Base-by-base conservation (phyloP, 2,329 filamentous ascomycete genomes). In the Hansfordia pulvinata region DNA sequence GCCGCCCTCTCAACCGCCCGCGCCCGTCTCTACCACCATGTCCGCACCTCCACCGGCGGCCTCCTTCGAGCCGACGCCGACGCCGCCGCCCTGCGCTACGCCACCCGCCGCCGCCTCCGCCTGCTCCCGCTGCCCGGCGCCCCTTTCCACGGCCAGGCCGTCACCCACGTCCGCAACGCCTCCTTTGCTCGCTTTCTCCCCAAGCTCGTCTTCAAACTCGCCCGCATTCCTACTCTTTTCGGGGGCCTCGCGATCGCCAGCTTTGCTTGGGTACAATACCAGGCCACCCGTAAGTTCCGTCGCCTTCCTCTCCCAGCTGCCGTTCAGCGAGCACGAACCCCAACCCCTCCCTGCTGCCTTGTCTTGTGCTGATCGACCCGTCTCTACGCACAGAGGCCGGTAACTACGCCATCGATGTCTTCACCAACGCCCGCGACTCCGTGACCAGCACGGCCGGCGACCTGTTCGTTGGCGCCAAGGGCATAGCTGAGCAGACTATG, bases 261-360 rank as follows among this genome's bases (percentile, higher is more conserved):
- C 3, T 58, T 92, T 32, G 85, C 85, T 15, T 98, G 93, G 67
- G 59, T 98, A 25, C 90, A 98, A 49, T 96, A 98, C 49, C 90
- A 98, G 54, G 88, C 90, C 35, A 75, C 77, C 30, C 81, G 81
- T 86, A 67, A 35, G 80, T 67, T 33, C 20, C 20, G 19, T 27
- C 2, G 20, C 8, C 10, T 28, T n/a, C n/a, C n/a, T n/a, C n/a
- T n/a, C n/a, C n/a, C n/a, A n/a, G n/a, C n/a, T n/a, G n/a, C n/a
- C n/a, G n/a, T n/a, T n/a, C n/a, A n/a, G n/a, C n/a, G n/a, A n/a
- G n/a, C n/a, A n/a, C n/a, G n/a, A n/a, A n/a, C n/a, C n/a, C n/a
- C n/a, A n/a, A n/a, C n/a, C n/a, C n/a, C n/a, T n/a, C n/a, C n/a
- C n/a, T n/a, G n/a, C n/a, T n/a, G n/a, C n/a, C n/a, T n/a, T n/a